Evolutionary conservation across 2,329 filamentous ascomycete species (phyloP), one percentile per base, ranked within the genome.

Genomic region (Pseudogymnoascus verrucosus): DNA sequence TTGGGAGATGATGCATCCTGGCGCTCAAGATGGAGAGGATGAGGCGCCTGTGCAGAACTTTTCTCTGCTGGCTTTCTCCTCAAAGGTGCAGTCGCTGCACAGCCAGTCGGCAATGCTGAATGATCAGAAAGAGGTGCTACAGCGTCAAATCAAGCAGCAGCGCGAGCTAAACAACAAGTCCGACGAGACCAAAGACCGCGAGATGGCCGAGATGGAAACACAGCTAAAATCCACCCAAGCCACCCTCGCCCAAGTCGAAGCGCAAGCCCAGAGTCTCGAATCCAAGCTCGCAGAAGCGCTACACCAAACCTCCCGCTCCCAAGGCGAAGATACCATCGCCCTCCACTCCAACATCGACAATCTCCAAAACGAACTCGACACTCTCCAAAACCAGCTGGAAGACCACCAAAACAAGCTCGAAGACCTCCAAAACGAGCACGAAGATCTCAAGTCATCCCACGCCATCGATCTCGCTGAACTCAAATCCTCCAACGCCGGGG

Each of bases 91-190:
- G 70, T 89, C 86, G 77, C 78, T 97, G 4, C 91, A 92, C 72
- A 81, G 82, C 42, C 89, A 91, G 64, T 84, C 91, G n/a, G 89
- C 87, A 16, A 84, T 84, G 19, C 79, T 97, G 37, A 88, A 90
- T 66, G 90, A 96, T 69, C 93, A 98, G 73, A 96, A 96, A 73
- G 85, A 86, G 60, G 93, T 96, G 21, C 82, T 98, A 7, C 89
- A 93, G 71, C 86, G 92, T 47, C 93, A 98, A 74, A 93, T 97
- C 71, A 93, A 96, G 77, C 93, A 98, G 74, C 93, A 98, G 76
- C 89, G 93, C 64, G 91, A 96, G 72, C 83, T 97, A 64, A 96
- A 96, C 76, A 92, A 83, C 78, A 93, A 93, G 72, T 92, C 91
- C 1, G 91, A 96, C 68, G 80, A 84, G 19, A 82, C 87, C 65